These are phyloP conservation scores for Komagataella ulmi DNA, from an alignment of 805 yeast species.

Conservation along the genomic window DNA sequence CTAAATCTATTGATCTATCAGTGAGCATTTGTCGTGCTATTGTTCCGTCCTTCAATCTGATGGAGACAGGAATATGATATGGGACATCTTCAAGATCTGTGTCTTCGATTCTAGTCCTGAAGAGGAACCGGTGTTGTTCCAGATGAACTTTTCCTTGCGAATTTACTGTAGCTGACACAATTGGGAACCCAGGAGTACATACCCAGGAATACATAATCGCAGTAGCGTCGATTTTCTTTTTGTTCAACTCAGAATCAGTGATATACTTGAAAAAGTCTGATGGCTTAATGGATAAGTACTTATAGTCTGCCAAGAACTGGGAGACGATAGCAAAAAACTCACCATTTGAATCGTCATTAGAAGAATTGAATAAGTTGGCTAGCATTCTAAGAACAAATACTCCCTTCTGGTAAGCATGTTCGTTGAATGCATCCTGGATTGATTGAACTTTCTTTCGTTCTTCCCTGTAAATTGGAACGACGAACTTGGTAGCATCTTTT, in stretches of 20 bases:
- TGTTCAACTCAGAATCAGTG: slow-evolving; percentile 13
- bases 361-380: slow-evolving; percentile 23
- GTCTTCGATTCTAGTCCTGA: slow-evolving; percentile 4
- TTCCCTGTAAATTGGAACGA: slow-evolving; percentile 21
- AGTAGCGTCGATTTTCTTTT: slow-evolving; percentile 26
- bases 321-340: slow-evolving; percentile 6
- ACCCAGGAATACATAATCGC: slow-evolving; percentile 49
- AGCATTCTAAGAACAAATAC: slow-evolving; percentile 41
- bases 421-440: slow-evolving; percentile 34
- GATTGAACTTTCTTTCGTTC: slow-evolving; percentile 23
- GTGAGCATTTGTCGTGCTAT: slow-evolving; percentile 25
- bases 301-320: slow-evolving; percentile 13
- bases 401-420: slow-evolving; percentile 45
- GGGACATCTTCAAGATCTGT: slow-evolving; percentile 38
- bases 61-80: slow-evolving; percentile 46
- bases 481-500: slow-evolving; percentile 18
- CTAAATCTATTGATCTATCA: slow-evolving; percentile 24
- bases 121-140: slow-evolving; percentile 25
- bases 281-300: slow-evolving; percentile 29
- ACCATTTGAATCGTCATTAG: slow-evolving; percentile 11
- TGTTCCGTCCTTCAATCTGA: slow-evolving; percentile 22
- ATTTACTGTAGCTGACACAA: slow-evolving; percentile 22
- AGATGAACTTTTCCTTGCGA: slow-evolving; percentile 16
- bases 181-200: slow-evolving; percentile 45
- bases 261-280: slow-evolving; percentile 37